Conservation (phyloP, 257 asterid genomes). For the Solanum appendiculatum region DNA sequence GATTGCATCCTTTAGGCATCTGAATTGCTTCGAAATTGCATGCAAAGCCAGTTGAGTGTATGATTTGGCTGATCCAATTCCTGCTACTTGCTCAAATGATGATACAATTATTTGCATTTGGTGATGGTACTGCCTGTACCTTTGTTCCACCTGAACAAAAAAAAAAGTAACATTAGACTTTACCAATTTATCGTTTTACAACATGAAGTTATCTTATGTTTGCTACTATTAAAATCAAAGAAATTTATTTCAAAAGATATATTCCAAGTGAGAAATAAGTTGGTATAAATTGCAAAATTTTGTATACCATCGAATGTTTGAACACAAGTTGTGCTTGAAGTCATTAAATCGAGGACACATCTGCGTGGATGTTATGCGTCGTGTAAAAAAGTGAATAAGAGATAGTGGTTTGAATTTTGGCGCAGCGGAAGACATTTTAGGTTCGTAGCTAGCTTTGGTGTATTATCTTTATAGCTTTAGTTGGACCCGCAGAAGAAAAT, state of each 20-base stretch:
- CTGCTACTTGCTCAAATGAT: constrained; percentile 60
- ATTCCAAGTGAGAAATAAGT: not conserved
- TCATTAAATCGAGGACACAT: not conserved
- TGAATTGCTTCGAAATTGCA: constrained; percentile 58
- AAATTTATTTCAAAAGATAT: not conserved
- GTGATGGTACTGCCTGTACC: constrained; percentile 50
- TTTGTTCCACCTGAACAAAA: constrained; percentile 50
- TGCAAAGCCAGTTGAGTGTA: constrained; percentile 54
- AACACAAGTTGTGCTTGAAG: not conserved
- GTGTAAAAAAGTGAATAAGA: not conserved
- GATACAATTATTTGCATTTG: constrained; percentile 53
- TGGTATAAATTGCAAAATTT: not conserved
- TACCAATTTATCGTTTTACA: not conserved
- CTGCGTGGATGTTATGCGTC: not conserved
- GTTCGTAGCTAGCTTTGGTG: not conserved
- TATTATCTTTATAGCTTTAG: constrained; percentile 13
- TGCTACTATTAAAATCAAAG: not conserved
- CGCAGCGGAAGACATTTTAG: not conserved
- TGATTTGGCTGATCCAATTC: constrained; percentile 46
- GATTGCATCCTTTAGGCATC: constrained; percentile 48
- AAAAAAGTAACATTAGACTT: not conserved
- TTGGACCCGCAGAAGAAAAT: constrained; percentile 17
- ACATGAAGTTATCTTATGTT: not conserved
- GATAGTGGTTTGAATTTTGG: constrained; percentile 4
- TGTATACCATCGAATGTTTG: not conserved